Base-by-base conservation (phyloP, 2,329 filamentous ascomycete genomes). In the Fonsecaea nubica region DNA sequence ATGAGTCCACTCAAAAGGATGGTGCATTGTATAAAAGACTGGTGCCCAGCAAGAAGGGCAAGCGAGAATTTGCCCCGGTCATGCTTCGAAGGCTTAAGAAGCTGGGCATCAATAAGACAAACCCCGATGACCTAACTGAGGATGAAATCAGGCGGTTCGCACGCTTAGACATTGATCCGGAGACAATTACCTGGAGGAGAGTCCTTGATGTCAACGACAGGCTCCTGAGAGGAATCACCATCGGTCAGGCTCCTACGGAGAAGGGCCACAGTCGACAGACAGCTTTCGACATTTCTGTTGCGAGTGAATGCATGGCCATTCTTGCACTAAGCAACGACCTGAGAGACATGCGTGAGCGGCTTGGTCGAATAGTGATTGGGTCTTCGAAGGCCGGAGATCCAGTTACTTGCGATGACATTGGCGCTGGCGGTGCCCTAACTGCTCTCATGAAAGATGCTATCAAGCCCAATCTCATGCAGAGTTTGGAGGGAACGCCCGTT, bases 381-480 rank as follows among this genome's bases (percentile, higher is more conserved):
- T 93, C 90, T 67, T 97, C 93, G 50, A 89, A 85, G 74, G 84
- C 83, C 71, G 95, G 95, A 58, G 93, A 98, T 68, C 92, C 95
- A 1, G 90, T 99, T 56, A 98, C 95, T 66, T 97, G 93, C 75
- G 95, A 99, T 76, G 95, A 99, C 76, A 88, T 99, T 74, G 95
- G 95, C 72, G 92, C 90, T 21, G 93, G 93, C 62, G 95, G 95
- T 74, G 95, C 95, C 58, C 83, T 99, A 71, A 93, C 95, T 52
- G 94, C 93, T 35, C 84, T 99, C 74, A 97, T 99, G 92, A 95
- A 91, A 82, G 95, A 99, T 80, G 93, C 95, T 64, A 96, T 98
- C 82, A 99, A 99, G 85, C 95, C 95, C 66, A 99, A 97, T 81
- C 83, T 99, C 71, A 98, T 99, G 95, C 95, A 99, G 80, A 97